Evolutionary conservation across 176 grass and related monocot species (phyloP), one percentile per base, ranked within the genome.

Genomic region (Saccharum officinarum): DNA sequence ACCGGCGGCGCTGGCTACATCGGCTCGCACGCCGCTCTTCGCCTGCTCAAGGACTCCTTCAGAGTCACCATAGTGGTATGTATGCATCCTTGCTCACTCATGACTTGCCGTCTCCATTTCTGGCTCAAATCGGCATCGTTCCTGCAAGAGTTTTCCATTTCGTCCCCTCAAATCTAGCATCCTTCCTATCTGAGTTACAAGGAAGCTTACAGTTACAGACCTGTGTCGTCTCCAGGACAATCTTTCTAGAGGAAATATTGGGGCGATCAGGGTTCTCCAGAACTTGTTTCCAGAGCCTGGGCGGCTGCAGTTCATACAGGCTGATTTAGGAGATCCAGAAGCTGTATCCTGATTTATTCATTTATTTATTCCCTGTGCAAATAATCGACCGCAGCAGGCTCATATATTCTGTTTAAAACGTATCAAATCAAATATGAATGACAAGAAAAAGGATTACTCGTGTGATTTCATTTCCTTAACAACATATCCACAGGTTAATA

Each of bases 51-150:
- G 4, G 92, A 95, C 84, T 94, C 90, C 28, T 97, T 94, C 57
- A 89, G 95, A 84, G 95, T 97, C 76, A 97, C 95, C 88, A 91
- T 97, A 78, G 92, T 97, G 95, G 90, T 97, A 92, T 0, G 8
- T 0, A 25, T 26, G 1, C 26, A 28, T 70, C 4, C 50, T 7
- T 57, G 0, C 7, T 59, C 18, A 10, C 7, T 59, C 54, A 3
- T 0, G 4, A 13, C 1, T 30, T 38, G 10, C 7, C 0, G 1
- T 55, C 22, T 13, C 10, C 13, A 1, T 11, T 61, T 73, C 15
- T 23, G 38, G 23, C 20, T 3, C 4, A 59, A 67, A n/a, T 57
- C 7, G 2, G 60, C 28, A 10, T 40, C 9, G 5, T 0, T 57
- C 28, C 8, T 0, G 13, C 63, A 18, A 1, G 4, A 36, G 47